Base-by-base conservation (phyloP, 1,284 basidiomycete genomes). In the Ustilago esculenta region DNA sequence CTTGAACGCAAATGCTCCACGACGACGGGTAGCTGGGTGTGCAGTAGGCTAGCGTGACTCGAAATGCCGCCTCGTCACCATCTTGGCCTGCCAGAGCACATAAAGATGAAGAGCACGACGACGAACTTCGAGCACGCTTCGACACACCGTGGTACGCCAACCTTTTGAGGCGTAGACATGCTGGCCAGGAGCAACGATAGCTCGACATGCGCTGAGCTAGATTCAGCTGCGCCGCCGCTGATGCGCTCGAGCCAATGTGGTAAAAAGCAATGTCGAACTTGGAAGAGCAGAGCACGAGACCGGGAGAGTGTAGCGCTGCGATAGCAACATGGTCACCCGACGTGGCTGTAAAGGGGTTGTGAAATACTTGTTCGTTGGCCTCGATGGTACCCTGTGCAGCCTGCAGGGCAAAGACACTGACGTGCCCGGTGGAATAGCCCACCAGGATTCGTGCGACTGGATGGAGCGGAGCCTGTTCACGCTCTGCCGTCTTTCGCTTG, bases 1-100 rank as follows among this genome's bases (percentile, higher is more conserved):
- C 71, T 33, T 81, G 81, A 10, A 81, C 30, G 0, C 74, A 79
- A 10, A 82, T 70, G 8, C 72, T 77, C 75, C 77, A 82, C 9
- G 59, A 70, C 2, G 55, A 46, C 0, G 76, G 76, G 25, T 76
- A 80, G 29, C 73, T 56, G 2, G 79, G 78, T 20, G 75, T 75
- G 27, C 77, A 72, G 53, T 80, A 82, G 5, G 72, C 74, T 27
- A 82, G 29, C 2, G 73, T 64, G 18, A 78, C 58, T 12, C 60
- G 56, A 46, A 75, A 81, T 15, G 58, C 60, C 15, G 43, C 27
- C 25, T 54, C 48, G 0, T 49, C 17, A 15, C n/a, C n/a, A 7
- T 6, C 9, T 30, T 50, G 34, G 12, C 21, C 33, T 9, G n/a
- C 9, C 1, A 1, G 12, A 0, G 9, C 32, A n/a, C 24, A 44